Evolutionary conservation across 768 basidiomycete genomes (phyloP).

Genomic region (Chiua virens): DNA sequence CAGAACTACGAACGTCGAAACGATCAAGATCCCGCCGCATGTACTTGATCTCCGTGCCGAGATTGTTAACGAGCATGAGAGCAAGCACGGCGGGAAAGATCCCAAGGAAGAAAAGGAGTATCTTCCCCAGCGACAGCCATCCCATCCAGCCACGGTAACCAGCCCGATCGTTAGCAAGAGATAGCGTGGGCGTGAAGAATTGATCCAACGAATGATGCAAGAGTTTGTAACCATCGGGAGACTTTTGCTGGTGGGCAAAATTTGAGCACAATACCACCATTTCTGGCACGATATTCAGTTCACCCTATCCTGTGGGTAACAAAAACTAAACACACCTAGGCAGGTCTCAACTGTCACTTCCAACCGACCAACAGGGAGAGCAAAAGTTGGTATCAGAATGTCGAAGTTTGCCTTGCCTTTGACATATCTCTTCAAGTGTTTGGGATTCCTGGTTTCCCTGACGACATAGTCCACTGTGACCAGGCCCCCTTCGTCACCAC

Average conservation of each 20-base stretch:
- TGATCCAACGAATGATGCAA: constrained; percentile 57
- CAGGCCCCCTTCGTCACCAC: constrained; percentile 49
- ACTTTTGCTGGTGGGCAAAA: constrained; percentile 48
- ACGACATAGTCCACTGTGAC: constrained; percentile 71
- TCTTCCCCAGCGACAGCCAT: constrained; percentile 10
- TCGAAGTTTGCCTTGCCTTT: constrained; percentile 36
- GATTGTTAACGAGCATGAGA: constrained; percentile 21
- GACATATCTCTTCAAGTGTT: constrained; percentile 34
- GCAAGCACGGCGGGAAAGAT: constrained; percentile 16
- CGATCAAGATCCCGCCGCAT: constrained; percentile 27
- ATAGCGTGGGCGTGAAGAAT: constrained; percentile 58
- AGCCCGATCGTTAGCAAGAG: constrained; percentile 28
- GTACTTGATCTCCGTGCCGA: constrained; percentile 27
- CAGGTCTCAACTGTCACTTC: constrained; percentile 58
- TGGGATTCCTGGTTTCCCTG: constrained; percentile 23
- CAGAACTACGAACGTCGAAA: constrained; percentile 7
- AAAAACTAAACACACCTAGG: constrained; percentile 45
- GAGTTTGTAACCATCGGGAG: constrained; percentile 44
- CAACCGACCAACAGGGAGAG: constrained; percentile 64
- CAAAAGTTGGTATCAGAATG: constrained; percentile 69
- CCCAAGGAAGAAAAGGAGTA: constrained; percentile 15
- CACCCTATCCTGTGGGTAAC: neutral
- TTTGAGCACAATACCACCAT: constrained; percentile 52
- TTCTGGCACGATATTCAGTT: constrained; percentile 38
- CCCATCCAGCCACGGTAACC: constrained; percentile 6